phyloP scores from a whole-genome alignment of 179 eudicot species.

The Silene coronaria region DNA sequence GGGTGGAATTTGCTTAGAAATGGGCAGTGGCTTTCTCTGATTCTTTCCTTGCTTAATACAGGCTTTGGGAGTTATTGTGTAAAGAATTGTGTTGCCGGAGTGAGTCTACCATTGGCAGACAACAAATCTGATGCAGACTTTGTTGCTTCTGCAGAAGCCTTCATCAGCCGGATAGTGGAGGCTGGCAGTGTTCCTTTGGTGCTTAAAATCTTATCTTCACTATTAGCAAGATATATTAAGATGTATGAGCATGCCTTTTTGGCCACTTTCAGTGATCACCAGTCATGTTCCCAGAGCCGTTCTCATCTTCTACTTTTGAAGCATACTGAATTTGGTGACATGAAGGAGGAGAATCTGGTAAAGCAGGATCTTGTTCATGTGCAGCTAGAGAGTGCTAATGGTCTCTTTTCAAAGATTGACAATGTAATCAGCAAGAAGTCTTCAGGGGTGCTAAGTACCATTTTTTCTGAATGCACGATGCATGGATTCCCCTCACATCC shows the following conservation, averaged over 20 bases:
- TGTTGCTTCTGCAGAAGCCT: slow-evolving; percentile 48
- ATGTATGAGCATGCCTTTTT: slow-evolving; percentile 63
- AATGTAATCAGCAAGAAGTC: slow-evolving; percentile 45
- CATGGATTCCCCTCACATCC: slow-evolving; percentile 87
- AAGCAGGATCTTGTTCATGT: slow-evolving; percentile 37
- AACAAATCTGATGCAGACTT: slow-evolving; percentile 48
- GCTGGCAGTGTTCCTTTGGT: slow-evolving; percentile 43
- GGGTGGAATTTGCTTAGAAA: slow-evolving; percentile 76
- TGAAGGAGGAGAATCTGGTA: slow-evolving; percentile 45
- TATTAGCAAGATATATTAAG: slow-evolving; percentile 46
- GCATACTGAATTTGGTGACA: slow-evolving; percentile 58
- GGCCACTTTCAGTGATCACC: slow-evolving; percentile 34
- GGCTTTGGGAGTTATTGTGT: slow-evolving; percentile 44
- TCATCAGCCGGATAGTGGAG: slow-evolving; percentile 38
- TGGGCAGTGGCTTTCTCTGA: slow-evolving; percentile 74
- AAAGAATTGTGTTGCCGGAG: slow-evolving; percentile 39
- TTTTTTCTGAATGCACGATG: slow-evolving; percentile 59
- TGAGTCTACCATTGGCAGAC: slow-evolving; percentile 31
- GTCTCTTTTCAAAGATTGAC: slow-evolving; percentile 47
- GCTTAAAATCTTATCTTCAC: slow-evolving; percentile 46
- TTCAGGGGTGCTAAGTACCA: slow-evolving; percentile 42
- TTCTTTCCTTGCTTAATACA: slow-evolving; percentile 49
- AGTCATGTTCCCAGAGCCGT: slow-evolving; percentile 25
- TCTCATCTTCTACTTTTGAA: slow-evolving; percentile 63
- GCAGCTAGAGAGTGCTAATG: slow-evolving; percentile 51